Evolutionary conservation across 202 grass and related monocot genomes (phyloP), one percentile per base, ranked within the genome.

Genomic region (Carex sylvatica): DNA sequence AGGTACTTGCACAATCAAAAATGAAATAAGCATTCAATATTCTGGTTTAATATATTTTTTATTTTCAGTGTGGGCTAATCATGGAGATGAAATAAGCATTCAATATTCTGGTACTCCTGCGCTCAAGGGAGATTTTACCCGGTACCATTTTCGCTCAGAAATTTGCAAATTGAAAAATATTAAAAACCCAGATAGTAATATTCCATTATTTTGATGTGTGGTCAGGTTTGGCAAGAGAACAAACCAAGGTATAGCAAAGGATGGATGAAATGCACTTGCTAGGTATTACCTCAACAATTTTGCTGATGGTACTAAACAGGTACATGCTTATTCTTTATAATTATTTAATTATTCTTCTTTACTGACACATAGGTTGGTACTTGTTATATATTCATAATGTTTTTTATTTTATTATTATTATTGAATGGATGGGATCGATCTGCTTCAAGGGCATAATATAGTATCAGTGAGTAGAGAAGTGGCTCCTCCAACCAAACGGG

Each of bases 61-160:
- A 31, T 80, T 92, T 71, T 82, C 64, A 99, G 96, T 99, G 86
- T 99, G 96, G 96, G 96, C 92, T 67, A 95, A 93, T 81, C 96
- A 99, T 90, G 96, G 96, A 65, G 96, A 99, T 90, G 91, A 90
- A 83, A 90, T 99, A 88, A 99, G 96, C 74, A 95, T 87, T 79
- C 96, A 99, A 81, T 99, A 99, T 86, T 99, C 96, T 61, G 93
- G 96, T 40, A 99, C 96, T 89, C 91, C 96, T 85, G 96, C 96
- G 42, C 80, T 99, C 67, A 99, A 99, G 82, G 96, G 96, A 89
- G 96, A 99, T 78, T 99, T 99, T 62, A 93, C 94, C 24, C 86
- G 95, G 95, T 98, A 94, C 0, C 4, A 76, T 63, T 61, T 82
- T 54, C 80, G 13, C 24, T 78, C 53, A 13, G 28, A 60, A 59